phyloP scores from a whole-genome alignment of 2,329 filamentous ascomycete genomes.

The Aspergillus eucalypticola region DNA sequence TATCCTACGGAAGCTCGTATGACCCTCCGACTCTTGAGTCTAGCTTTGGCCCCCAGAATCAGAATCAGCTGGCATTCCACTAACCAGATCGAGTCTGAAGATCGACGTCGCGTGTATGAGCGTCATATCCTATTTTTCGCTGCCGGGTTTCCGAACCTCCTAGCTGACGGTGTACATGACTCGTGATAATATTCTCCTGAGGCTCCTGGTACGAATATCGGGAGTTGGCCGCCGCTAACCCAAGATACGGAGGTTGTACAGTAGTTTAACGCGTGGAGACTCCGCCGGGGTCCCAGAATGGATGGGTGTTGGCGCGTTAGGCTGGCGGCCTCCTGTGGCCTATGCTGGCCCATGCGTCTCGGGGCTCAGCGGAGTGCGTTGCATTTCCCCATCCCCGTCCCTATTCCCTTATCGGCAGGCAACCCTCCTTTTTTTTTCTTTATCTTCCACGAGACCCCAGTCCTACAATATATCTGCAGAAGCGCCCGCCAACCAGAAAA shows the following conservation, averaged over 20 bases:
- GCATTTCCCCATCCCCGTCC: background rate
- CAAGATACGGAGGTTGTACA: background rate
- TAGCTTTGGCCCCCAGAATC: background rate
- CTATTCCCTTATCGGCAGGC: background rate
- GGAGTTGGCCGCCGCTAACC: background rate
- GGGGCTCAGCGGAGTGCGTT: background rate
- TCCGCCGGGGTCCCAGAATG: background rate
- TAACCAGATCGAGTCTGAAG: constrained; percentile 3
- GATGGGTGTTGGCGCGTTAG: background rate
- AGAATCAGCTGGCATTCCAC: background rate
- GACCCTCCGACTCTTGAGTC: background rate
- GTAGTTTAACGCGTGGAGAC: background rate
- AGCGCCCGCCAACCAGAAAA: background rate
- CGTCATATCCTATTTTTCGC: constrained; percentile 1
- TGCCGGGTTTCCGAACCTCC: background rate
- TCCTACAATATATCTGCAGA: background rate
- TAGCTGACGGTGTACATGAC: background rate
- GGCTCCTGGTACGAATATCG: background rate
- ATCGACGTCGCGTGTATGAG: constrained; percentile 8
- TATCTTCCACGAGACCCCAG: background rate
- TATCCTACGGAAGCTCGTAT: background rate
- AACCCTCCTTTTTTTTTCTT: background rate
- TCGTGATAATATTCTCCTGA: background rate
- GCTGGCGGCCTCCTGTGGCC: background rate
- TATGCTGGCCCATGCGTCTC: background rate